These are phyloP conservation scores for Actinidia arguta DNA, from an alignment of 179 eudicot species.

Conservation along the genomic window DNA sequence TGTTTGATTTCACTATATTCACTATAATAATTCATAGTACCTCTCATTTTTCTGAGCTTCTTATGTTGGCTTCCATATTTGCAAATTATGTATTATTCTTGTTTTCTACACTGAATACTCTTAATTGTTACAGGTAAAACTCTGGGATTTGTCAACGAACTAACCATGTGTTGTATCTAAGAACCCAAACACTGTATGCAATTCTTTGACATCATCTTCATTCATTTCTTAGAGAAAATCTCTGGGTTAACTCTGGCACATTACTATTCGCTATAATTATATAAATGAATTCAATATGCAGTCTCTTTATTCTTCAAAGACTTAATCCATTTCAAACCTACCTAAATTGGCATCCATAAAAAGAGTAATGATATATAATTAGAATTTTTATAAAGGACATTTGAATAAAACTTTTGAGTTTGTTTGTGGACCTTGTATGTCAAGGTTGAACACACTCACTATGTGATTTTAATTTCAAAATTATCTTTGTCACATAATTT, in stretches of 20 bases:
- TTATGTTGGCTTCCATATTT: conserved; percentile 39
- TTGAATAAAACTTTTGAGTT: too few species aligned
- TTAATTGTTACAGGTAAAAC: conserved; percentile 53
- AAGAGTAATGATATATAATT: too few species aligned
- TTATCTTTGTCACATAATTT: too few species aligned
- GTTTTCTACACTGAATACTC: neutral
- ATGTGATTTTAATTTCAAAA: too few species aligned
- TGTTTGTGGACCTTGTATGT: too few species aligned
- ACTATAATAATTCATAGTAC: conserved; percentile 30
- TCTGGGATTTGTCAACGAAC: conserved; percentile 89
- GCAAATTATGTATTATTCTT: neutral
- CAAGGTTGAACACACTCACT: too few species aligned
- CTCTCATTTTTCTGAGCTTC: conserved; percentile 54
- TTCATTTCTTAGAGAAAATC: neutral
- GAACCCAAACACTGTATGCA: conserved; percentile 86
- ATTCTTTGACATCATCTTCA: neutral
- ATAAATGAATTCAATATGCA: neutral
- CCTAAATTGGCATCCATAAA: too few species aligned
- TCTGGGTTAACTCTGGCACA: neutral
- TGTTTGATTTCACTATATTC: conserved; percentile 13
- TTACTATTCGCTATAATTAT: neutral
- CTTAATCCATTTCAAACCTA: too few species aligned
- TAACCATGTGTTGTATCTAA: conserved; percentile 79
- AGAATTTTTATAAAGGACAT: too few species aligned
- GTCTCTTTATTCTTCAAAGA: neutral